Evolutionary conservation across 495 filamentous ascomycete species (phyloP).

Genomic region (Aspergillus incahuasiensis): DNA sequence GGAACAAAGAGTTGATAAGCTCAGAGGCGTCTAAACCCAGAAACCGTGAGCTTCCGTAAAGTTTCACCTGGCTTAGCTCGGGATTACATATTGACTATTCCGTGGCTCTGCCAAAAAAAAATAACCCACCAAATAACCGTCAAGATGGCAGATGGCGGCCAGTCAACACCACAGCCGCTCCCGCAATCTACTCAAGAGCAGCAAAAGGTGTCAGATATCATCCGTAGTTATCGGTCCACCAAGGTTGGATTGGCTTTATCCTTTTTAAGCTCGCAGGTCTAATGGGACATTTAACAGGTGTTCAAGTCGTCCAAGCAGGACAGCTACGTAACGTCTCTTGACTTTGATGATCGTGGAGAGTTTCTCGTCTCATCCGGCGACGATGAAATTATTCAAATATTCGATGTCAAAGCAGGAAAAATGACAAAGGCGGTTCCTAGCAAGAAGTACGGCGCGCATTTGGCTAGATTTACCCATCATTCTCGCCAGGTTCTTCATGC

Average conservation of each 20-base stretch:
- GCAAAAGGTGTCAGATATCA: slow-evolving; percentile 43
- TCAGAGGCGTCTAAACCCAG: background rate
- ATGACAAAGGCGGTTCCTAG: slow-evolving; percentile 74
- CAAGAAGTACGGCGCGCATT: slow-evolving; percentile 93
- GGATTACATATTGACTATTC: background rate
- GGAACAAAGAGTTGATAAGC: background rate
- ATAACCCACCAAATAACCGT: background rate
- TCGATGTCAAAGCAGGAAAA: slow-evolving; percentile 84
- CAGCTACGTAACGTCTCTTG: slow-evolving; percentile 63
- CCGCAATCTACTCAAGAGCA: slow-evolving; percentile 27
- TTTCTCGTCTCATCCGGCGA: slow-evolving; percentile 79
- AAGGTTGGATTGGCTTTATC: slow-evolving; percentile 35
- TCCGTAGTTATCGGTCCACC: slow-evolving; percentile 42
- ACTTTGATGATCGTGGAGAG: slow-evolving; percentile 93
- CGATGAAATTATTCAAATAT: slow-evolving; percentile 93
- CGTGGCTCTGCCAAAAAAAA: background rate
- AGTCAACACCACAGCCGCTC: slow-evolving; percentile 17
- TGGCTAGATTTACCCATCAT: slow-evolving; percentile 91
- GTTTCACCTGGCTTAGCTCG: background rate
- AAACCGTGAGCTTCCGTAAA: background rate
- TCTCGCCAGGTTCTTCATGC: slow-evolving; percentile 86
- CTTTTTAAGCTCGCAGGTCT: slow-evolving; percentile 5
- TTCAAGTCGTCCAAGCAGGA: slow-evolving; percentile 40
- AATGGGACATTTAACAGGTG: slow-evolving; percentile 22
- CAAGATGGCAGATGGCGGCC: slow-evolving; percentile 35